These are phyloP conservation scores for Endocalyx cinctus DNA, from an alignment of 2,329 filamentous ascomycete species.

Conservation along the genomic window DNA sequence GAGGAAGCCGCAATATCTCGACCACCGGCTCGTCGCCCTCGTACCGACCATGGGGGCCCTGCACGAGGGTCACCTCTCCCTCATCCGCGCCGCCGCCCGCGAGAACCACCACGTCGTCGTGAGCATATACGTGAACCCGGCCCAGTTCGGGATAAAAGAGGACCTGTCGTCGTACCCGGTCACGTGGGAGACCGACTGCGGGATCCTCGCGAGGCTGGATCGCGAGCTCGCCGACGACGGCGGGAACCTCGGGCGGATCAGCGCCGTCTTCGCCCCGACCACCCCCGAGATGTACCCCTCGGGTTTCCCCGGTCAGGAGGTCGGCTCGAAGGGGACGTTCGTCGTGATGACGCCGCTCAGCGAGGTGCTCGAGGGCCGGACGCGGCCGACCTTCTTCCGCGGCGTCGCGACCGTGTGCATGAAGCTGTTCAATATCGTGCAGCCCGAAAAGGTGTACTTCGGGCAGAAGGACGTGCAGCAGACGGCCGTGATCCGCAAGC, in stretches of 20 bases:
- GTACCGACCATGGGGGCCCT: slow-evolving; percentile 98
- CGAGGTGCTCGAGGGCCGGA: slow-evolving; percentile 76
- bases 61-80: slow-evolving; percentile 83
- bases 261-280: slow-evolving; percentile 80
- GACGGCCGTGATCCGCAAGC: slow-evolving; percentile 78
- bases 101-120: slow-evolving; percentile 87
- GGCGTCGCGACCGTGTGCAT: slow-evolving; percentile 95
- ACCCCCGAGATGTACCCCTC: slow-evolving; percentile 85
- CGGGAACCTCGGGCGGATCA: slow-evolving; percentile 61
- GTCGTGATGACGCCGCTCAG: slow-evolving; percentile 85
- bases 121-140: slow-evolving; percentile 92
- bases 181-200: slow-evolving; percentile 77
- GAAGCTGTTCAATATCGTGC: slow-evolving; percentile 83
- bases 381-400: slow-evolving; percentile 89
- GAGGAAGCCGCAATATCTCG: slow-evolving; percentile 60
- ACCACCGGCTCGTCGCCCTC: slow-evolving; percentile 72
- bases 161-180: slow-evolving; percentile 86
- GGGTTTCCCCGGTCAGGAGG: slow-evolving; percentile 66
- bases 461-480: slow-evolving; percentile 98
- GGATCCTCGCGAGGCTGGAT: slow-evolving; percentile 63
- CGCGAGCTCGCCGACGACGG: slow-evolving; percentile 62
- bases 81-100: slow-evolving; percentile 76
- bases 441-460: slow-evolving; percentile 79
- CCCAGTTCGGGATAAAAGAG: slow-evolving; percentile 87
- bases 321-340: slow-evolving; percentile 79